Evolutionary conservation across 2,329 filamentous ascomycete species (phyloP).

Genomic region (Arthrobotrys sphaeroides): DNA sequence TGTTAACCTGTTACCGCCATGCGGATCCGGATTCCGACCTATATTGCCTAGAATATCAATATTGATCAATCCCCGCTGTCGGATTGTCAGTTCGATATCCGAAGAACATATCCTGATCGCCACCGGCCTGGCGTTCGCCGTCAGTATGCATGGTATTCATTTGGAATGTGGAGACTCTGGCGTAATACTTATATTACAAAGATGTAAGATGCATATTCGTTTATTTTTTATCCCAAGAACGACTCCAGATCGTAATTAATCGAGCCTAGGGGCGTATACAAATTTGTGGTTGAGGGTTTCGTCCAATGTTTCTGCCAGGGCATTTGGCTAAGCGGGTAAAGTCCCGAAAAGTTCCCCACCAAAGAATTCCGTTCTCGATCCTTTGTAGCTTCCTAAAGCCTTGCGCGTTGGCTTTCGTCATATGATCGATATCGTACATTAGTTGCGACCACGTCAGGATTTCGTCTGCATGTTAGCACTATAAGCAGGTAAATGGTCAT

Average conservation of each 20-base stretch:
- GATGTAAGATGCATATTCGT: background rate
- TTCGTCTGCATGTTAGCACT: no score
- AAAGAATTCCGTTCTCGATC: background rate
- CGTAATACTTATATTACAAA: slow-evolving; percentile 7
- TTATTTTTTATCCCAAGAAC: background rate
- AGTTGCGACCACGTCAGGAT: background rate
- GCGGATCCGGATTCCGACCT: slow-evolving; percentile 49
- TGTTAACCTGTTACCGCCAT: slow-evolving; percentile 23
- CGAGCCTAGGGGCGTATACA: background rate
- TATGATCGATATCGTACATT: no score
- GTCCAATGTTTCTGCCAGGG: background rate
- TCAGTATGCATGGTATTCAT: background rate
- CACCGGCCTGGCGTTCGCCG: background rate
- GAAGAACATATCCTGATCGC: slow-evolving; percentile 11
- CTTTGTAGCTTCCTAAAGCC: no score
- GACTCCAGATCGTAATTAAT: background rate
- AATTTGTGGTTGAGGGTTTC: slow-evolving; percentile 10
- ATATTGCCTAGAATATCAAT: slow-evolving; percentile 10
- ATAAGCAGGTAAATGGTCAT: no score
- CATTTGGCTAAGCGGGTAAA: slow-evolving; percentile 41
- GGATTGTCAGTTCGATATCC: slow-evolving; percentile 29
- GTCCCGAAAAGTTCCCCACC: background rate
- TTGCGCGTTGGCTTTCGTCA: no score
- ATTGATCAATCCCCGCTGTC: slow-evolving; percentile 7
- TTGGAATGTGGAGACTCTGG: background rate